phyloP scores from a whole-genome alignment of 495 filamentous ascomycete genomes.

The Xylaria castorea region DNA sequence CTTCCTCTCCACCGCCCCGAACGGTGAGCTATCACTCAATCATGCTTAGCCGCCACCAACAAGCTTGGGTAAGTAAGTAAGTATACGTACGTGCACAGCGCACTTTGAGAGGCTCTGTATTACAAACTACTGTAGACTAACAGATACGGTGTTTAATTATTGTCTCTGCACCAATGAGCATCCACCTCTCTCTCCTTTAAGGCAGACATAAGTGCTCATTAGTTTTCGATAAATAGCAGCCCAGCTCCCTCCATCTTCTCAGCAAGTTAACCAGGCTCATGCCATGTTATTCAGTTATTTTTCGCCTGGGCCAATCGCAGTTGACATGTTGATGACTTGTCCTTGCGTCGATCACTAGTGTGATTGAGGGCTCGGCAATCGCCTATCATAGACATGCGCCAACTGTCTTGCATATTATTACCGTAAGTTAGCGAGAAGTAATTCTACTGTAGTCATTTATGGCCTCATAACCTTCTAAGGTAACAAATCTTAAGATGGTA shows the following conservation, averaged over 20 bases:
- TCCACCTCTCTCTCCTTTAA: background rate
- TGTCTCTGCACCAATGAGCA: background rate
- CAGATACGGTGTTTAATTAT: background rate
- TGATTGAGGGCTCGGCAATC: background rate
- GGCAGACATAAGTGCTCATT: background rate
- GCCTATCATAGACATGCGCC: background rate
- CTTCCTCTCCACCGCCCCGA: background rate
- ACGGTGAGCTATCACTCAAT: background rate
- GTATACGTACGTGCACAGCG: too few species aligned
- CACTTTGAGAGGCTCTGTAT: background rate
- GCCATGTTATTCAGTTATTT: background rate
- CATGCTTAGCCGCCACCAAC: background rate
- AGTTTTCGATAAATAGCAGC: background rate
- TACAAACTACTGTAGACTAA: background rate
- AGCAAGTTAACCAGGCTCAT: background rate
- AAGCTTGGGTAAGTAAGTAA: too few species aligned
- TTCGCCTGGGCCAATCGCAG: background rate
- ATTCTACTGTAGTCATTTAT: background rate
- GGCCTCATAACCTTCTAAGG: background rate
- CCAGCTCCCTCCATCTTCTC: background rate
- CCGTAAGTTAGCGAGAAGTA: background rate
- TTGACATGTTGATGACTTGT: background rate
- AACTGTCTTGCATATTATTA: background rate
- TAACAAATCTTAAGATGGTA: background rate
- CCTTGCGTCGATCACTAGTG: background rate